phyloP scores from a whole-genome alignment of 176 grass and related monocot species.

The Calamus simplicifolius region DNA sequence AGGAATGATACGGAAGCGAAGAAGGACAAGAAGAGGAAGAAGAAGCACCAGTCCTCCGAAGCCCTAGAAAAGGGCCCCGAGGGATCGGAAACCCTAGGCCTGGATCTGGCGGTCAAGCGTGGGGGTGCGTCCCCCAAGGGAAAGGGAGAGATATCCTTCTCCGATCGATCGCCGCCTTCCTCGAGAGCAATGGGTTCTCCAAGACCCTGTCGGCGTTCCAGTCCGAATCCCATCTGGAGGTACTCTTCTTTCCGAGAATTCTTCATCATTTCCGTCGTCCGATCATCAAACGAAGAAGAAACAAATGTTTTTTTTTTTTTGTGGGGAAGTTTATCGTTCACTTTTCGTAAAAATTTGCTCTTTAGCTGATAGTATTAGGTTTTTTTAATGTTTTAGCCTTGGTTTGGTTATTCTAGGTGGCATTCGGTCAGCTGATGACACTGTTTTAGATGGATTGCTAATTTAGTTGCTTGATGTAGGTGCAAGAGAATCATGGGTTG shows the following conservation, averaged over 20 bases:
- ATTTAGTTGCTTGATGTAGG: too few species aligned
- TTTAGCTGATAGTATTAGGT: too few species aligned
- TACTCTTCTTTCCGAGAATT: neutral
- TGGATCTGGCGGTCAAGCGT: neutral
- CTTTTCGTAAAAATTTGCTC: too few species aligned
- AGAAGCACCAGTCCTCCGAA: neutral
- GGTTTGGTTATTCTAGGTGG: too few species aligned
- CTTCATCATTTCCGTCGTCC: too few species aligned
- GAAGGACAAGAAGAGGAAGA: neutral
- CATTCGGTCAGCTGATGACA: too few species aligned
- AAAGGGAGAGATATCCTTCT: neutral
- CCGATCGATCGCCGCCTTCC: conserved; percentile 2
- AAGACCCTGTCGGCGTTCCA: neutral
- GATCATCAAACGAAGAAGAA: too few species aligned
- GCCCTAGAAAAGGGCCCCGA: neutral
- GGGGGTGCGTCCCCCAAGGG: neutral
- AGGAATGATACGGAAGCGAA: neutral
- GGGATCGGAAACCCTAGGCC: neutral
- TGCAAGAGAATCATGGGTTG: too few species aligned
- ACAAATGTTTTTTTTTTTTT: too few species aligned
- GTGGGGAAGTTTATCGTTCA: too few species aligned
- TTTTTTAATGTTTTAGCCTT: too few species aligned
- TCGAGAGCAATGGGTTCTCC: neutral
- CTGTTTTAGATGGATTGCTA: too few species aligned
- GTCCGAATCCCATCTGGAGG: neutral